Conservation (phyloP, 805 yeast genomes). For the Lipomyces yamadae region DNA sequence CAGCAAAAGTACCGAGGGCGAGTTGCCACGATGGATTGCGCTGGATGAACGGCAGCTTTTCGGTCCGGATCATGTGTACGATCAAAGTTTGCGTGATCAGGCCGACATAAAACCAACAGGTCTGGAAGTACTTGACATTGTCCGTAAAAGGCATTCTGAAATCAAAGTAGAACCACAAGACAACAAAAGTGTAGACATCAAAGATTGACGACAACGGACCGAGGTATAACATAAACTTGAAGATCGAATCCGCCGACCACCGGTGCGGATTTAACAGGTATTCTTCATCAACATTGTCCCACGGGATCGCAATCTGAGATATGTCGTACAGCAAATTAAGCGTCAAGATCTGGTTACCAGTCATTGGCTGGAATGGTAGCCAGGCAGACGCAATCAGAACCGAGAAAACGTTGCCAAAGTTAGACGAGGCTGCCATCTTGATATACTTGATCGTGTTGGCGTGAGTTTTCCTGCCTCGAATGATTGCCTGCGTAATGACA, state of each 20-base stretch:
- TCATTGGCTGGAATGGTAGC: conserved; percentile 39
- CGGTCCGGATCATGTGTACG: conserved; percentile 38
- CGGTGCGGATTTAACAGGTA: conserved; percentile 32
- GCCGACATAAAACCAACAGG: conserved; percentile 38
- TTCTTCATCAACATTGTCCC: conserved; percentile 37
- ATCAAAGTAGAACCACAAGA: conserved; percentile 32
- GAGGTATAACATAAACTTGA: conserved; percentile 34
- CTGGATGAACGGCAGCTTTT: conserved; percentile 38
- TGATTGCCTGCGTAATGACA: conserved; percentile 56
- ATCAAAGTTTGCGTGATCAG: conserved; percentile 36
- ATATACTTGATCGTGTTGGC: conserved; percentile 48
- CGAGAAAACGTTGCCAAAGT: conserved; percentile 58
- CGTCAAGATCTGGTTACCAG: conserved; percentile 37
- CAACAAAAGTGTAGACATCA: conserved; percentile 33
- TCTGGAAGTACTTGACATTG: conserved; percentile 35
- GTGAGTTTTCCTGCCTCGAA: conserved; percentile 54
- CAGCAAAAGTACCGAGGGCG: conserved; percentile 25
- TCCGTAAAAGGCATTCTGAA: conserved; percentile 34
- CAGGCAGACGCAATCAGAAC: conserved; percentile 51
- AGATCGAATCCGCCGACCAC: conserved; percentile 37
- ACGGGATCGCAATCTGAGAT: conserved; percentile 38
- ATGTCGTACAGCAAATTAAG: conserved; percentile 36
- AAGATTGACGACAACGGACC: conserved; percentile 37
- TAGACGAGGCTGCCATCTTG: conserved; percentile 52
- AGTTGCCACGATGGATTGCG: conserved; percentile 38